Evolutionary conservation across 1,284 basidiomycete genomes (phyloP), one percentile per base, ranked within the genome.

Genomic region (Ganoderma leucocontextum): DNA sequence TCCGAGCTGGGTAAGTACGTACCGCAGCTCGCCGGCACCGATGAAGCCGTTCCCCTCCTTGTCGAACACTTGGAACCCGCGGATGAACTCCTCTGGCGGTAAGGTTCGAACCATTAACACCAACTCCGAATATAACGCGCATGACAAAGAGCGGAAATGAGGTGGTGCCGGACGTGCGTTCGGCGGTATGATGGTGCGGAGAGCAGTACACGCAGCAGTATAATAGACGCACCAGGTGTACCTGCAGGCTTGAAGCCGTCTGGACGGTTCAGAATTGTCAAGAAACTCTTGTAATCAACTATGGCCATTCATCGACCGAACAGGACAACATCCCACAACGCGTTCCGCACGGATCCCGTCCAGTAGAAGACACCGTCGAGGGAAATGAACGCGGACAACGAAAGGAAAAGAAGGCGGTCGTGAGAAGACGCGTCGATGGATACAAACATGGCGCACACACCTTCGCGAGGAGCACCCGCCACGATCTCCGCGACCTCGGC

Each of bases 61-160:
- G 83, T 99, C 97, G 74, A 99, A 99, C 22, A 99, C 97, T 78
- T 99, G 97, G 89, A 99, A 99, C 10, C 97, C 98, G 66, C 97
- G 95, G 77, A 98, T 95, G 83, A 99, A 99, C 80, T 99, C 97
- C 86, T 99, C 97, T 97, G 80, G 15, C n/a, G 13, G 58, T n/a
- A 19, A 8, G 25, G 49, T 10, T n/a, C 12, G 36, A 19, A 17
- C 55, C 5, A 22, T 38, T 12, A 58, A 22, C 42, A 36, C 49
- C 41, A 38, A n/a, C 53, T 41, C 29, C 36, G 61, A 13, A n/a
- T n/a, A 41, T 6, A n/a, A 52, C 39, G 41, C 17, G 58, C 12
- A 29, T 59, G 3, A 22, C 4, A 44, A 22, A 15, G 36, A 4
- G 33, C n/a, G 10, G 59, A 35, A 38, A 55, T 22, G 59, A 41